Conservation (phyloP, 2,329 filamentous ascomycete species). For the Aspergillus carbonarius region DNA sequence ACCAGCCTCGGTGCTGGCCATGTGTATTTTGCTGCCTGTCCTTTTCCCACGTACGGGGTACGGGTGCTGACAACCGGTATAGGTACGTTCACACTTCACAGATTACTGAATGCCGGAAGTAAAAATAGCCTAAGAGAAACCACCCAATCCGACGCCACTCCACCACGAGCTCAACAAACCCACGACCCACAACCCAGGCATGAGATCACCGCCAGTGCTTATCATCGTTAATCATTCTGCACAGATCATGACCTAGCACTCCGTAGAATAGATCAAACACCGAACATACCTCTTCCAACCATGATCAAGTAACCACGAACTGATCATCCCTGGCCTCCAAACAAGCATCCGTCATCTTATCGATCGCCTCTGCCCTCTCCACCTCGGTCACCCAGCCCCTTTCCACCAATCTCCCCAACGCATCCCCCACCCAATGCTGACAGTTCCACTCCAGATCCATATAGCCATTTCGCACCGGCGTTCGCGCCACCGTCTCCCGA, state of each 20-base stretch:
- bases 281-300: neutral
- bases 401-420: conserved; percentile 23
- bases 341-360: conserved; percentile 29
- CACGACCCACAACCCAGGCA: neutral
- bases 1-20: no score
- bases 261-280: no score
- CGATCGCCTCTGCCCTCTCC: conserved; percentile 23
- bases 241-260: no score
- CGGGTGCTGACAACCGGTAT: no score
- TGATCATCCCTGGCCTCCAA: conserved; percentile 26
- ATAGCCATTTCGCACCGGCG: conserved; percentile 24
- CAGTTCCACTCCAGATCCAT: conserved; percentile 32
- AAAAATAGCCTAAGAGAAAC: no score
- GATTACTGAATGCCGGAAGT: no score
- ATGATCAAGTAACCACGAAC: neutral
- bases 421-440: conserved; percentile 35
- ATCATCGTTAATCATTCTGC: no score
- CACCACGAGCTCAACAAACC: neutral
- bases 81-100: no score
- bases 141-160: neutral
- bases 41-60: no score
- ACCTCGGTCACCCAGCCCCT: conserved; percentile 19
- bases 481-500: conserved; percentile 19
- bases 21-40: no score
- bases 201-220: neutral